A percentile compares a stretch with the other conserved stretches of the same genome.
phyloP scores from a whole-genome alignment of 495 filamentous ascomycete genomes.

The Tuber umbilicatum region DNA sequence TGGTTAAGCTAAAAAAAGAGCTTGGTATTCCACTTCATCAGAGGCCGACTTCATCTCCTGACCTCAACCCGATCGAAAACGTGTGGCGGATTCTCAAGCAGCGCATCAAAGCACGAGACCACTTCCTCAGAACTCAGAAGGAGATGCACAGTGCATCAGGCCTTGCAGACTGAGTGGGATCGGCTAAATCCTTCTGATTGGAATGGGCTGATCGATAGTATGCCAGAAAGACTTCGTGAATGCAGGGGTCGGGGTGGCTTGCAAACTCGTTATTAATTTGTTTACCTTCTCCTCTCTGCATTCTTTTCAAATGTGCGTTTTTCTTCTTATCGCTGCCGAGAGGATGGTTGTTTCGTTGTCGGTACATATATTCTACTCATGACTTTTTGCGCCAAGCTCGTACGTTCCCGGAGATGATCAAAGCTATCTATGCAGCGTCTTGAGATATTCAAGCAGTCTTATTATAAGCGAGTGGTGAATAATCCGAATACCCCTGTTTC shows the following conservation, averaged over 20 bases:
- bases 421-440: too few species aligned
- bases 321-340: too few species aligned
- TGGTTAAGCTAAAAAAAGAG: slow-evolving; percentile 7
- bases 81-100: slow-evolving; percentile 4
- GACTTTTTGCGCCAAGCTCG: too few species aligned
- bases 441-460: too few species aligned
- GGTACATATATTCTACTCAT: too few species aligned
- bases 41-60: slow-evolving; percentile 7
- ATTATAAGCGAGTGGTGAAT: too few species aligned
- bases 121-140: background rate
- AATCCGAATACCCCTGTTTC: too few species aligned
- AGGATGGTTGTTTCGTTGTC: too few species aligned
- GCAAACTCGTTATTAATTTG: slow-evolving; percentile 3
- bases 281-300: too few species aligned
- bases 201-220: slow-evolving; percentile 17
- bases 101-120: slow-evolving; percentile 8
- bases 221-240: slow-evolving; percentile 17
- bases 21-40: slow-evolving; percentile 8
- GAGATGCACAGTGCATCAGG: slow-evolving; percentile 1
- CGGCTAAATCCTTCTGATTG: slow-evolving; percentile 10
- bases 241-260: background rate
- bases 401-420: too few species aligned
- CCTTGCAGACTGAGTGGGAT: slow-evolving; percentile 19
- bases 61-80: background rate
- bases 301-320: too few species aligned